Evolutionary conservation across 441 rosid species (phyloP), one percentile per base, ranked within the genome.

Genomic region (Francoa sonchifolia): DNA sequence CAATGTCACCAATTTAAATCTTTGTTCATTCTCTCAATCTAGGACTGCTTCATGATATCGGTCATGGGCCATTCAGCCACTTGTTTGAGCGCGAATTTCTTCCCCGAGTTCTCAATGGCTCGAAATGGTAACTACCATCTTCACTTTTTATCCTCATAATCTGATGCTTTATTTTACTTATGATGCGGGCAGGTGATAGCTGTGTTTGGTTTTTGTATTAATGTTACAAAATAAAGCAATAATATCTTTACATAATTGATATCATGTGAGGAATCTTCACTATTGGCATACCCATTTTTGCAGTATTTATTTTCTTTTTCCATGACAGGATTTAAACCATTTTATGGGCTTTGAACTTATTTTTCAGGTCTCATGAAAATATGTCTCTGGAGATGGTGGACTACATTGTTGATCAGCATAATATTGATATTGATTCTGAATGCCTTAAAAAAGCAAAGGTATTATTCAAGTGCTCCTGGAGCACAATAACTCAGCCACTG

Each of bases 1-100:
- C 39, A 17, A 43, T 19, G 34, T 18, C 13, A 28, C n/a, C 7
- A n/a, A 25, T 9, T 14, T 28, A 54, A 6, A 28, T 49, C 11
- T 28, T 47, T 25, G 25, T 18, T 47, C 14, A n/a, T n/a, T n/a
- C 44, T 27, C 19, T 21, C 9, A 42, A 5, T 42, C 42, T 47
- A 74, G 92, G 92, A 61, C 61, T 80, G n/a, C 57, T 80, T 56
- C 92, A 80, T 64, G 92, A 80, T 72, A 69, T 80, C 53, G 92
- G 92, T 32, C 92, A 80, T 61, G 92, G 86, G 18, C 86, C 92
- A 29, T 80, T 77, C 62, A 77, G 86, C 55, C 80, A 77, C 74
- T 21, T 63, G 59, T 80, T 80, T 61, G 92, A 80, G 67, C 60
- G 59, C 5, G 76, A 32, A 35, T 74, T 77, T 59, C 74, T 80